A percentile compares a stretch with the other conserved stretches of the same genome.
Evolutionary conservation across 1,139 yeast genomes (phyloP).

Genomic region (Candida glucosophila): DNA sequence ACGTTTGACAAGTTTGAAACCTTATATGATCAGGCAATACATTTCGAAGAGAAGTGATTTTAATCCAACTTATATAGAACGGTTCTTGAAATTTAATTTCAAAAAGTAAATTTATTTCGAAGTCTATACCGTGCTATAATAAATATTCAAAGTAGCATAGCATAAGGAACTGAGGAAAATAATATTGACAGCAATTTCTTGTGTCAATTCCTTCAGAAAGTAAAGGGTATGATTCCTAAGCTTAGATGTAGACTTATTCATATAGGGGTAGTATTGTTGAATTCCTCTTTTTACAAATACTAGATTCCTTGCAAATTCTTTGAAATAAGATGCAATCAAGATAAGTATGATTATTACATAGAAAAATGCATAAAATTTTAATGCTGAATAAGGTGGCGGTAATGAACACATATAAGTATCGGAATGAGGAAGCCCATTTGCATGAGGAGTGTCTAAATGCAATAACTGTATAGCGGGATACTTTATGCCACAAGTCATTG

Average conservation of each 20-base stretch:
- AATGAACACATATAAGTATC: conserved; percentile 58
- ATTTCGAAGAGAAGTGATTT: conserved; percentile 67
- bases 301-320: no score
- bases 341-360: conserved; percentile 5
- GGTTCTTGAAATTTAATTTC: conserved; percentile 34
- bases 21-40: conserved; percentile 58
- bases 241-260: no score
- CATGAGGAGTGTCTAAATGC: conserved; percentile 49
- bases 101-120: no score
- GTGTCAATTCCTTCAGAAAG: no score
- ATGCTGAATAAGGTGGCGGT: conserved; percentile 59
- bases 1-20: conserved; percentile 61
- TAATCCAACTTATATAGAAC: conserved; percentile 45
- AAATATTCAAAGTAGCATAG: no score
- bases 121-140: no score
- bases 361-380: conserved; percentile 26
- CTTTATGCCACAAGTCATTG: conserved; percentile 87
- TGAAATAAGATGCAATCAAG: no score
- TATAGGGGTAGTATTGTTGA: no score
- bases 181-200: no score
- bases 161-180: no score
- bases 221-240: no score
- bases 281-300: no score
- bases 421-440: conserved; percentile 9
- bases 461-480: conserved; percentile 81